Base-by-base conservation (phyloP, 768 basidiomycete genomes). In the Piloderma croceum region DNA sequence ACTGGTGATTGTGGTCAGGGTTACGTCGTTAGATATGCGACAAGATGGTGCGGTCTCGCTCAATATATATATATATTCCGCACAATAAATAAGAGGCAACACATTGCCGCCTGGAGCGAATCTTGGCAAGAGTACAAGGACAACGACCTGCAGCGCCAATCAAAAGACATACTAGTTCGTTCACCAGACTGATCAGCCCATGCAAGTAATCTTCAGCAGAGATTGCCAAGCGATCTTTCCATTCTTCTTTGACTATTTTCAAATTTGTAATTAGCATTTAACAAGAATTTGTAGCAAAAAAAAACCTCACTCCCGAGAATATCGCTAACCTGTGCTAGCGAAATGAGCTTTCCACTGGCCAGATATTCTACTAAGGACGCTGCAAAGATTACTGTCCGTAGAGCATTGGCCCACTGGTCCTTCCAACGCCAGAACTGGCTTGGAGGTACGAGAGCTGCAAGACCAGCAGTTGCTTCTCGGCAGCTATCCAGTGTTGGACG, bases 381-480 rank as follows among this genome's bases (percentile, higher is more conserved):
- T 29, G 75, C 70, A 51, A 83, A 90, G 1, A 88, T 69, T 9
- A 76, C 76, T 13, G 71, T 73, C 41, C 86, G 71, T 25, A 89
- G 57, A 3, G 83, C 79, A 51, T 76, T 77, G 1, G 74, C 70
- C 86, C 86, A 89, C 77, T 84, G 77, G 19, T 88, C 84, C 56
- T 83, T 87, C 83, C 83, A 90, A 41, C 77, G 70, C 87, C 87
- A 90, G 45, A 85, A 79, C 47, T 88, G 83, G 49, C 83, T 77
- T 22, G 67, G 68, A 21, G 87, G 87, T 19, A 87, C 66, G 23
- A 80, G 67, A 5, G 52, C 60, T 5, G 77, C 79, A n/a, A 90
- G 61, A 1, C 67, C 65, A 18, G 65, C 62, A 7, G 58, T 71
- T 6, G 66, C 71, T 15, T 70, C 73, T 42, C 63, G 64, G 48